Conservation (phyloP, 768 basidiomycete genomes). For the Rhizopogon vinicolor region DNA sequence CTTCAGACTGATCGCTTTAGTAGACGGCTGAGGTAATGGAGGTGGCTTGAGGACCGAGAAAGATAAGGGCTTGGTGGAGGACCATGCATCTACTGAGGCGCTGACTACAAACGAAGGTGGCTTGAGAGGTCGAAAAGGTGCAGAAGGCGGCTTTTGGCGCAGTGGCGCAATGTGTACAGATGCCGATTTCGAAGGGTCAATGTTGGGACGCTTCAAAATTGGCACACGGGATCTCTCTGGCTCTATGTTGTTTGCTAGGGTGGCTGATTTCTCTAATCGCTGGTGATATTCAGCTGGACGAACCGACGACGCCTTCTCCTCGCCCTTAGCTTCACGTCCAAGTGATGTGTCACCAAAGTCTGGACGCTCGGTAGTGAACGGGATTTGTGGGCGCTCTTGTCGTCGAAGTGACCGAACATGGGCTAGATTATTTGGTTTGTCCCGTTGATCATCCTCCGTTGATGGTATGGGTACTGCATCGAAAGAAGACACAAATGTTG, state of each 20-base stretch:
- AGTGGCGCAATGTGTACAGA: background rate
- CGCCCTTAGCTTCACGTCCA: background rate
- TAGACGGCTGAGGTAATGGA: slow-evolving; percentile 11
- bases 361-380: slow-evolving; percentile 6
- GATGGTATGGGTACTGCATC: slow-evolving; percentile 1
- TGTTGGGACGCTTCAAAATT: background rate
- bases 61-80: background rate
- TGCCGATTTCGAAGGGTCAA: background rate
- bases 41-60: slow-evolving; percentile 24
- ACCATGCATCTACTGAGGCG: background rate
- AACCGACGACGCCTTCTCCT: background rate
- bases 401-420: background rate
- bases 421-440: background rate
- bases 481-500: slow-evolving; percentile 25
- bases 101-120: slow-evolving; percentile 8
- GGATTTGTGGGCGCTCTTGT: slow-evolving; percentile 13
- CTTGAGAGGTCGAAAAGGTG: slow-evolving; percentile 6
- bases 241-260: background rate
- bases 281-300: background rate
- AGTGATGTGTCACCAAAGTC: background rate
- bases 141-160: background rate
- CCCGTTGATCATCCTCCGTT: background rate
- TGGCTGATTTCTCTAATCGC: background rate
- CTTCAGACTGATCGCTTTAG: slow-evolving; percentile 16
- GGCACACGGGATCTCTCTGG: background rate